Conservation (phyloP, 2,329 filamentous ascomycete genomes). For the Drechslera avenae region DNA sequence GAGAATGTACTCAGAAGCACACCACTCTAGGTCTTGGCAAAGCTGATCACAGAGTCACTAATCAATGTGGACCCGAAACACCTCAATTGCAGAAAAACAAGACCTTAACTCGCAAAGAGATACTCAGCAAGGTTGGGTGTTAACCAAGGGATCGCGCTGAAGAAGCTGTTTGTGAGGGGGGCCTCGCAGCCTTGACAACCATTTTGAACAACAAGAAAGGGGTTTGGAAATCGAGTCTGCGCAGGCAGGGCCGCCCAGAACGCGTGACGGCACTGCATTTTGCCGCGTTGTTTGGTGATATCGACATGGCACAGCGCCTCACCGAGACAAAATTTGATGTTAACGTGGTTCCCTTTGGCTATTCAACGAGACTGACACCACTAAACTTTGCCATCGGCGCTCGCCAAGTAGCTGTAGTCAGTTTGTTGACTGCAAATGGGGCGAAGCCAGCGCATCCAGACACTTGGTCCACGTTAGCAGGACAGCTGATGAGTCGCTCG, state of each 20-base stretch:
- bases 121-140: slow-evolving; percentile 27
- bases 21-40: neutral
- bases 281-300: slow-evolving; percentile 32
- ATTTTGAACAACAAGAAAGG: slow-evolving; percentile 25
- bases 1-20: neutral
- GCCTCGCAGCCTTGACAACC: slow-evolving; percentile 14
- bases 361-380: slow-evolving; percentile 24
- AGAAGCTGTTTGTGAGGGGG: slow-evolving; percentile 27
- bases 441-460: slow-evolving; percentile 25
- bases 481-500: slow-evolving; percentile 27
- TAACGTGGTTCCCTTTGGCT: slow-evolving; percentile 33
- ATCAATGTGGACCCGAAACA: neutral
- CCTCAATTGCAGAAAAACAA: neutral
- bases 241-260: slow-evolving; percentile 24
- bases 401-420: slow-evolving; percentile 30
- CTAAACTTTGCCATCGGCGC: slow-evolving; percentile 31
- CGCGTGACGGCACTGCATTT: slow-evolving; percentile 32
- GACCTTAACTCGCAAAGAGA: slow-evolving; percentile 21
- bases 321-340: slow-evolving; percentile 22
- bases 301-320: slow-evolving; percentile 29
- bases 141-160: slow-evolving; percentile 29
- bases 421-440: slow-evolving; percentile 23
- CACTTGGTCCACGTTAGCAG: slow-evolving; percentile 28
- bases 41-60: neutral
- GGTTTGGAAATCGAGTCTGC: slow-evolving; percentile 29